Evolutionary conservation across 1,139 yeast genomes (phyloP).

Genomic region (Saccharomyces hybrid): DNA sequence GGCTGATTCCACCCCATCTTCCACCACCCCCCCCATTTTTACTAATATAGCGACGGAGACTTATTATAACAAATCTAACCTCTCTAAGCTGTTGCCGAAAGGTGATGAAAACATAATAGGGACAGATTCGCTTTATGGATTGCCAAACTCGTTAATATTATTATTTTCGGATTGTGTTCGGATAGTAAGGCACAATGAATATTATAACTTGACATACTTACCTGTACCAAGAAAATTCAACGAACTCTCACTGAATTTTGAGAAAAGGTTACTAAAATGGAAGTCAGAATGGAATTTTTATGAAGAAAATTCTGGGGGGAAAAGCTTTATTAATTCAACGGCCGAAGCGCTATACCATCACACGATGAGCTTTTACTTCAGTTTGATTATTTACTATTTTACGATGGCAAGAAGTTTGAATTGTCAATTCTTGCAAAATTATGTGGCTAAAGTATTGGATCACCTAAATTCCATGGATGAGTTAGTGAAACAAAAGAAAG

Average conservation of each 20-base stretch:
- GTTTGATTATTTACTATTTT: slow-evolving; percentile 66
- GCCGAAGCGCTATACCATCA: slow-evolving; percentile 80
- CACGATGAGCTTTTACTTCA: slow-evolving; percentile 71
- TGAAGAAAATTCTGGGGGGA: slow-evolving; percentile 13
- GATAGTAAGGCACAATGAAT: slow-evolving; percentile 53
- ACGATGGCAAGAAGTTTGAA: slow-evolving; percentile 53
- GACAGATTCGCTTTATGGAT: slow-evolving; percentile 75
- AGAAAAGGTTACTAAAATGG: slow-evolving; percentile 54
- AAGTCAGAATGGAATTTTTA: slow-evolving; percentile 44
- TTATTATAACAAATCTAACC: slow-evolving; percentile 17
- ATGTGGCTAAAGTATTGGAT: slow-evolving; percentile 53
- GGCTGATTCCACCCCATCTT: slow-evolving; percentile 1
- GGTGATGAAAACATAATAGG: slow-evolving; percentile 36
- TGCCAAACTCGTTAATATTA: slow-evolving; percentile 71
- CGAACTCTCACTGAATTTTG: slow-evolving; percentile 42
- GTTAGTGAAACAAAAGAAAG: slow-evolving; percentile 47
- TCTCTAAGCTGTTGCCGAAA: slow-evolving; percentile 30
- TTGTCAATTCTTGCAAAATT: slow-evolving; percentile 40
- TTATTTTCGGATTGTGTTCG: slow-evolving; percentile 67
- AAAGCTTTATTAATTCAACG: slow-evolving; percentile 40
- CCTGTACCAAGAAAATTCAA: slow-evolving; percentile 35
- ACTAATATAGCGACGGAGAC: slow-evolving; percentile 20
- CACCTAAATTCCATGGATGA: slow-evolving; percentile 60
- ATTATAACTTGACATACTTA: slow-evolving; percentile 34
- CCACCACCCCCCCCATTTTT: slow-evolving; percentile 18